phyloP scores from a whole-genome alignment of 495 filamentous ascomycete species.

The Lepraria neglecta region DNA sequence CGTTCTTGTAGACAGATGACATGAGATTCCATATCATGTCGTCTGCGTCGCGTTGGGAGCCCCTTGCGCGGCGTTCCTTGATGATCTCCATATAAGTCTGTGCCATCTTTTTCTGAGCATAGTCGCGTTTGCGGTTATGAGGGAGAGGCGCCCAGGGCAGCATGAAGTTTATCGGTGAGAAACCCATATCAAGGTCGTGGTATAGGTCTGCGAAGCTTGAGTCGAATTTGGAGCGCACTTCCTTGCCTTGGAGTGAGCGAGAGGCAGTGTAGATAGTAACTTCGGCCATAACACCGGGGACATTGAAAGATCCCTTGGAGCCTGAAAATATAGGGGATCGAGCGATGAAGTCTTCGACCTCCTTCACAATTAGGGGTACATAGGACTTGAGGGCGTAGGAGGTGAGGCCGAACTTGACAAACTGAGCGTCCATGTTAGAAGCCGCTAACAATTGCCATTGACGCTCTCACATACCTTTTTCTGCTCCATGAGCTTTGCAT shows the following conservation, averaged over 20 bases:
- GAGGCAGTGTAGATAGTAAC: constrained; percentile 82
- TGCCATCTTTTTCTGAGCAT: constrained; percentile 66
- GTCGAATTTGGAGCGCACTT: constrained; percentile 69
- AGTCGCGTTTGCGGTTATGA: constrained; percentile 71
- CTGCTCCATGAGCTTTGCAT: constrained; percentile 78
- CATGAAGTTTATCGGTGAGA: constrained; percentile 78
- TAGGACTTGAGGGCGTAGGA: constrained; percentile 69
- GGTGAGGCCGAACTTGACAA: constrained; percentile 81
- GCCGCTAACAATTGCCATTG: background rate
- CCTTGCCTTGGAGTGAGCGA: constrained; percentile 71
- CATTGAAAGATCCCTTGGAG: constrained; percentile 55
- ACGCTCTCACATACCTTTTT: constrained; percentile 49
- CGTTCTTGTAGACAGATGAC: constrained; percentile 70
- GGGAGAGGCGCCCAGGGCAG: constrained; percentile 82
- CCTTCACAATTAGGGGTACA: constrained; percentile 69
- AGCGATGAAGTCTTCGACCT: constrained; percentile 66
- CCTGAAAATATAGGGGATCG: constrained; percentile 60
- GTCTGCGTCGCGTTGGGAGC: constrained; percentile 43
- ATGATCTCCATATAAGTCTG: constrained; percentile 75
- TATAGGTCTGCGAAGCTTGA: constrained; percentile 66
- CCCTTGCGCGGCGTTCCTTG: constrained; percentile 50
- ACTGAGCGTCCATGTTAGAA: constrained; percentile 42
- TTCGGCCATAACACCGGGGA: constrained; percentile 67
- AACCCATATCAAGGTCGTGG: constrained; percentile 81
- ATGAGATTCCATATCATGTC: constrained; percentile 86